A percentile compares a stretch with the other conserved stretches of the same genome.
These are phyloP conservation scores for Yamadazyma sp. DNA, from an alignment of 1,139 yeast genomes.

Conservation along the genomic window DNA sequence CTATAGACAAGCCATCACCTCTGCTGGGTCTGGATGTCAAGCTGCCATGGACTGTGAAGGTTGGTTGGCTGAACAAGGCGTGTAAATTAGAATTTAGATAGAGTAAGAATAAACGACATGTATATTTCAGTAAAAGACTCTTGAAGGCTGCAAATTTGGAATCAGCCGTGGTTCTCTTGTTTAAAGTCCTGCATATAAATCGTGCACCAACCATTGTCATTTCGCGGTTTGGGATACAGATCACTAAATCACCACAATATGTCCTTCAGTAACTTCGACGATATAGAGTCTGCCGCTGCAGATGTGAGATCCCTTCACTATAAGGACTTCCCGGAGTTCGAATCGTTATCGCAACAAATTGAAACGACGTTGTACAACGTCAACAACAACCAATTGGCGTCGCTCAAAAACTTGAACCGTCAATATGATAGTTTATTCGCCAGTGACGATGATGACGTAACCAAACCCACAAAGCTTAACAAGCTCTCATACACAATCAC, in stretches of 20 bases:
- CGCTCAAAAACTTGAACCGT: constrained; percentile 23
- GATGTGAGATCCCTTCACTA: constrained; percentile 22
- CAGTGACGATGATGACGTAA: constrained; percentile 12
- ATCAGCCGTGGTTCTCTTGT: too few relatives aligned
- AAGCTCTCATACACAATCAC: constrained; percentile 22
- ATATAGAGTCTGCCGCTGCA: constrained; percentile 27
- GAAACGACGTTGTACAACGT: constrained; percentile 34
- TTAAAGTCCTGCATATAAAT: not conserved
- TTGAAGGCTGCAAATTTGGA: too few relatives aligned
- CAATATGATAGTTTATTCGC: constrained; percentile 20
- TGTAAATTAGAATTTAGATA: not conserved
- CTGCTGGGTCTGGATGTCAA: constrained; percentile 99
- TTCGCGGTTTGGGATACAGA: too few relatives aligned
- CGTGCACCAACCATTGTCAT: not conserved
- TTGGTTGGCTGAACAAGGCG: constrained; percentile 70
- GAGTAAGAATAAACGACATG: not conserved
- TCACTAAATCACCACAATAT: too few relatives aligned
- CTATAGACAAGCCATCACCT: constrained; percentile 98
- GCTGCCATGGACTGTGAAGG: constrained; percentile 96
- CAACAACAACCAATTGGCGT: constrained; percentile 28
- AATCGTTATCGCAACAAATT: constrained; percentile 28
- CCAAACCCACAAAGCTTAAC: constrained; percentile 15
- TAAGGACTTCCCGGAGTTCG: constrained; percentile 47
- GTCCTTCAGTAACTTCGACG: constrained; percentile 36
- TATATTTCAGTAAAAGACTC: too few relatives aligned